Conservation (phyloP, 2,329 filamentous ascomycete species). For the Colletotrichum neosansevieriae region DNA sequence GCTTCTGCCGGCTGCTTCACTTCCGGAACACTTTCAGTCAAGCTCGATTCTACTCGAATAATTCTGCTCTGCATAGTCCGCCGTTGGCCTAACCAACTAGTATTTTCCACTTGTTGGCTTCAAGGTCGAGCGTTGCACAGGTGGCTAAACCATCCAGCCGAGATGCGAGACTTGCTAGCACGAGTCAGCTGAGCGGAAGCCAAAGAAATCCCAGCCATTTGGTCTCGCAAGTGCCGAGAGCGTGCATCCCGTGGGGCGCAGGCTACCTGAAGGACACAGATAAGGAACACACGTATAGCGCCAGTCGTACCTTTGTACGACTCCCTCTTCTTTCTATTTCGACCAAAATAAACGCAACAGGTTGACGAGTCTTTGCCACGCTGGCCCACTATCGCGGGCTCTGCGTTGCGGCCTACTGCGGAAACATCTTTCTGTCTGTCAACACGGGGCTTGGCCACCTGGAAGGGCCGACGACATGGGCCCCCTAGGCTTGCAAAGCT, state of each 20-base stretch:
- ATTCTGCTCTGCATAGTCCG: neutral
- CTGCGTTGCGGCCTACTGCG: neutral
- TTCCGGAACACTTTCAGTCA: constrained; percentile 3
- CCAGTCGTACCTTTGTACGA: constrained; percentile 8
- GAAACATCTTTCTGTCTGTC: neutral
- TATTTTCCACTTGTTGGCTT: constrained; percentile 1
- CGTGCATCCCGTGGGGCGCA: constrained; percentile 19
- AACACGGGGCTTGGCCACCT: constrained; percentile 3
- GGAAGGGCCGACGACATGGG: constrained; percentile 16
- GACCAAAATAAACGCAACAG: constrained; percentile 21
- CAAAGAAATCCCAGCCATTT: constrained; percentile 11
- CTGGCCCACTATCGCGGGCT: constrained; percentile 11
- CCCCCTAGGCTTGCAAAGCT: constrained; percentile 7
- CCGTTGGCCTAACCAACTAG: neutral
- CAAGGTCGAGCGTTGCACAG: constrained; percentile 24
- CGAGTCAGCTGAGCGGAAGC: constrained; percentile 15
- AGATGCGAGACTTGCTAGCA: constrained; percentile 19
- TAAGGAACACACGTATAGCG: neutral
- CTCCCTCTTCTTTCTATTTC: neutral
- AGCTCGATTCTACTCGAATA: neutral
- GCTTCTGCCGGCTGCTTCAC: constrained; percentile 9
- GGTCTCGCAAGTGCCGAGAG: constrained; percentile 26
- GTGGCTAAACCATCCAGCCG: constrained; percentile 7
- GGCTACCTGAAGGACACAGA: neutral
- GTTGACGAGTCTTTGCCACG: constrained; percentile 32